These are phyloP conservation scores for Blastomyces emzantsi DNA, from an alignment of 2,329 filamentous ascomycete genomes.

Conservation along the genomic window DNA sequence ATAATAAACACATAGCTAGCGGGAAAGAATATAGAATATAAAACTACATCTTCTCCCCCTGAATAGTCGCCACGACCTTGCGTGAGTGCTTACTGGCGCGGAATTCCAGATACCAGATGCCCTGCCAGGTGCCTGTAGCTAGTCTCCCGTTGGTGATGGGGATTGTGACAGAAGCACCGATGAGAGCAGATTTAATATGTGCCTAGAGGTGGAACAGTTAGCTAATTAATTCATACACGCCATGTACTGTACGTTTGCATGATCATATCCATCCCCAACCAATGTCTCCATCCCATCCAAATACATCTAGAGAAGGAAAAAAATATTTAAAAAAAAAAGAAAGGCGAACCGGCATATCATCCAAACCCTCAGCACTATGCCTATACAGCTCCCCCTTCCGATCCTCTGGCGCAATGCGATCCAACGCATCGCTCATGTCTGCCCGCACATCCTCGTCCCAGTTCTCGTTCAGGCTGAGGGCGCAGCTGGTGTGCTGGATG, in stretches of 20 bases:
- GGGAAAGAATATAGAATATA: not conserved
- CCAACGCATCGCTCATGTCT: slow-evolving; percentile 91
- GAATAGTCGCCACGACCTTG: slow-evolving; percentile 84
- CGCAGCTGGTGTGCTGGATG: slow-evolving; percentile 90
- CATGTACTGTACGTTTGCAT: not conserved
- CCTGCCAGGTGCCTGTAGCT: slow-evolving; percentile 53
- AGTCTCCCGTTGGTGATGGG: slow-evolving; percentile 81
- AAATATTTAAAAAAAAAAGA: slow-evolving; percentile 8
- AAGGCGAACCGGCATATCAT: slow-evolving; percentile 78
- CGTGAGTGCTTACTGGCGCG: slow-evolving; percentile 64
- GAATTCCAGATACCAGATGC: slow-evolving; percentile 95
- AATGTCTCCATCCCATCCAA: not conserved
- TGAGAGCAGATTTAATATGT: slow-evolving; percentile 83
- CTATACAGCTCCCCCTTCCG: slow-evolving; percentile 67
- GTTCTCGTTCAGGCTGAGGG: slow-evolving; percentile 89
- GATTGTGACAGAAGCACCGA: slow-evolving; percentile 82
- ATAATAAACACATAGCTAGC: not conserved
- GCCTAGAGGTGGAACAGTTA: slow-evolving; percentile 43
- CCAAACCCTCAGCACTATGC: slow-evolving; percentile 75
- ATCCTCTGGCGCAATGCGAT: slow-evolving; percentile 80
- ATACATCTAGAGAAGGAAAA: not conserved
- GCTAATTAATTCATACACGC: not conserved
- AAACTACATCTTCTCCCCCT: slow-evolving; percentile 59
- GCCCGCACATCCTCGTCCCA: slow-evolving; percentile 73
- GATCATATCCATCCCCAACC: not conserved